Base-by-base conservation (phyloP, 768 basidiomycete genomes). In the Boletellus sp. region DNA sequence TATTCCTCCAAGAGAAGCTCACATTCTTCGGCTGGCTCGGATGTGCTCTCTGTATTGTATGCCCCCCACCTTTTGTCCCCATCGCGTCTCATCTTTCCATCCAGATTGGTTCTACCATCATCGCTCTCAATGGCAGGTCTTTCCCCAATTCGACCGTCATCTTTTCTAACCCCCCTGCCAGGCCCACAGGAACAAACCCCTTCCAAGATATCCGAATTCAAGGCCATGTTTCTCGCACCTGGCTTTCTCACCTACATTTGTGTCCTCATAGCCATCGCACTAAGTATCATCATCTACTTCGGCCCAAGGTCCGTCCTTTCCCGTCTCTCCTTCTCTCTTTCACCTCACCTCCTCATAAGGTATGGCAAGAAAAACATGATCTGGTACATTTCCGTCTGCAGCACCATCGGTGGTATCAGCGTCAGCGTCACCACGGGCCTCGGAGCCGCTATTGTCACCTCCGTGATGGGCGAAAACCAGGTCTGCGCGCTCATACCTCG, bases 21-120 rank as follows among this genome's bases (percentile, higher is more conserved):
- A 89, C 85, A 32, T 91, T 97, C 70, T 98, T 99, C 65, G 95
- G 96, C 42, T 97, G 94, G 94, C 76, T 98, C 54, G 95, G 94
- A 17, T 96, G 94, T 68, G 80, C 73, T 15, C 78, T 98, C 16
- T 95, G 92, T 70, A 91, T 98, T 62, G 86, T 93, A 60, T 61
- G 90, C 71, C 33, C 12, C 13, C 24, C 32, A 28, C 5, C n/a
- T 28, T n/a, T 17, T 9, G 0, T 39, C 52, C 39, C 16, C 16
- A 8, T 20, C 39, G 7, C 42, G 7, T 42, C 46, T 52, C 20
- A 55, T 31, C 26, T 15, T 15, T 10, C 41, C 44, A 8, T 24
- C 12, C 55, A 88, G 86, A 74, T 94, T 51, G 91, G 92, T 35
- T 90, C 90, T 16, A 79, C 85, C 52, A 88, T 95, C 58, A 92